Conservation (phyloP, 352 stramenopile species). For the Albugo candida region DNA sequence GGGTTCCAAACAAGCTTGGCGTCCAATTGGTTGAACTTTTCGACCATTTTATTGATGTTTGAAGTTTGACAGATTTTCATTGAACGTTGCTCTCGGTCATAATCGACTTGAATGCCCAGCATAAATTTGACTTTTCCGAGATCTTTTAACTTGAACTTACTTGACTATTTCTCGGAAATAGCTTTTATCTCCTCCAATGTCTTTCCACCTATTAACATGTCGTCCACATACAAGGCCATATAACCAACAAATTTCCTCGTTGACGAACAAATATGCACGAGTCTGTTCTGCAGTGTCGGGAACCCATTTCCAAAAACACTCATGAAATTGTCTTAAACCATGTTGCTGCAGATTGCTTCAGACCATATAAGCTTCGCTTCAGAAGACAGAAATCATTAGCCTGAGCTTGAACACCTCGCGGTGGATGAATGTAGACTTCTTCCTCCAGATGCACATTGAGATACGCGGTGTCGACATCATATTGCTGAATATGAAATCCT, state of each 20-base stretch:
- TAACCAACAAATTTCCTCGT: neutral
- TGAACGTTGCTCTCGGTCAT: too few species aligned
- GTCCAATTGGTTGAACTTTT: conserved; percentile 3
- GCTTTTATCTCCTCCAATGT: neutral
- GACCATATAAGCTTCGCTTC: conserved; percentile 12
- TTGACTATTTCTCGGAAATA: neutral
- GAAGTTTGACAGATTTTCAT: too few species aligned
- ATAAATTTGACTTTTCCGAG: too few species aligned
- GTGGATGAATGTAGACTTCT: conserved; percentile 9
- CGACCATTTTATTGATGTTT: neutral
- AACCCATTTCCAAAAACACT: conserved; percentile 7
- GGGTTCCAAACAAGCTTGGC: conserved; percentile 4
- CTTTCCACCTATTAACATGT: neutral
- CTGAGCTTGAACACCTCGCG: neutral
- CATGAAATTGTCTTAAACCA: conserved; percentile 13
- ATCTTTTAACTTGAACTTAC: too few species aligned
- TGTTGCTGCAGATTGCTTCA: conserved; percentile 15
- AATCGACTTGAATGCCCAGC: too few species aligned
- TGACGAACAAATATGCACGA: neutral
- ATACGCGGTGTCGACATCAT: conserved; percentile 6
- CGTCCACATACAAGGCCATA: neutral
- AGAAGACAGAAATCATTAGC: neutral
- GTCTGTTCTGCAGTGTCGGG: neutral
- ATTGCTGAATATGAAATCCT: conserved; percentile 9
- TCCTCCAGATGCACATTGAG: conserved; percentile 4